Evolutionary conservation across 2,329 filamentous ascomycete genomes (phyloP), one percentile per base, ranked within the genome.

Genomic region (Talaromyces sp.): DNA sequence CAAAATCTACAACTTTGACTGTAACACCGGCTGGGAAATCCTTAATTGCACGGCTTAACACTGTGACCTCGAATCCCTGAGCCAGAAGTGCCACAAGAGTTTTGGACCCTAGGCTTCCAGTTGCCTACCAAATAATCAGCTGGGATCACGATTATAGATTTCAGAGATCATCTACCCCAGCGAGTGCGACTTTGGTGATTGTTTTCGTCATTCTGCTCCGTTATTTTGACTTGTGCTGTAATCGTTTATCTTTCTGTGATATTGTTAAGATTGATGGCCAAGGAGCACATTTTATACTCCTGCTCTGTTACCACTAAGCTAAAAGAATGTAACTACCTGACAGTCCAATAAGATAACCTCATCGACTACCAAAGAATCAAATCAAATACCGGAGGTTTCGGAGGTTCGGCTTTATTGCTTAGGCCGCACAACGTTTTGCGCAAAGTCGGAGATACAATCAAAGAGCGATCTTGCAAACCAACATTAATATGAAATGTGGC

Each of bases 21-120:
- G 27, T 41, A 49, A 52, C 66, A 35, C 17, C 62, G 11, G 58
- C 54, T 22, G 67, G 66, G 11, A 69, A 69, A 5, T 61, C 17
- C 57, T 63, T 68, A 25, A 65, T 11, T 43, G 41, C 65, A 25
- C 68, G 68, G 56, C 50, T 68, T 3, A 69, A 62, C 27, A 69
- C 63, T 1, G 67, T 69, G 6, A 69, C 67, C 37, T 68, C 63
- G 64, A 69, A 69, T 17, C 65, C 43, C 7, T 58, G 64, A 17
- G 27, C 31, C 50, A 69, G 66, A n/a, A 69, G 43, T 43, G 67
- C 68, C 22, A 22, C 33, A 31, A 64, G 57, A 17, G 58, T 60
- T 11, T 54, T 58, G n/a, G 63, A 52, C 3, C 63, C 63, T 11
- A 64, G 45, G 31, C 52, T 64, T 7, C 63, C 63, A 8, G 56